Conservation (phyloP, 495 filamentous ascomycete genomes). For the Tirmania nivea region DNA sequence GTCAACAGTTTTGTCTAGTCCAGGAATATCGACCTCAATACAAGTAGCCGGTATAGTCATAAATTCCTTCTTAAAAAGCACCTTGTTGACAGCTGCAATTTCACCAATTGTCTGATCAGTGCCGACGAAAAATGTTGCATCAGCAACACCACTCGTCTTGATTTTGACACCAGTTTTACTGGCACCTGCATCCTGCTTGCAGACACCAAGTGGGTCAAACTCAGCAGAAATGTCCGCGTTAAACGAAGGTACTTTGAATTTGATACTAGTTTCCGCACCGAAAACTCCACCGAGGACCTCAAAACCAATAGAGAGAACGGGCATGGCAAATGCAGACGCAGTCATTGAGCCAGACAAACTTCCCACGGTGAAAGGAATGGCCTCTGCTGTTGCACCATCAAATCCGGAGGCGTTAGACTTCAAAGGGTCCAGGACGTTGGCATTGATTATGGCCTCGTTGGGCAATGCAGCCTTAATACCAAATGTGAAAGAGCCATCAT, state of each 20-base stretch:
- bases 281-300: constrained; percentile 9
- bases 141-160: not conserved
- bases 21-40: not conserved
- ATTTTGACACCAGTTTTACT: not conserved
- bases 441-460: constrained; percentile 11
- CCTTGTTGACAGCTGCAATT: not conserved
- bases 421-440: constrained; percentile 7
- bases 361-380: constrained; percentile 14
- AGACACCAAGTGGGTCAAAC: not conserved
- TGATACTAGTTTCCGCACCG: not conserved
- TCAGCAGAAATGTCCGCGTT: not conserved
- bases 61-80: not conserved
- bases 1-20: not conserved
- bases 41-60: not conserved
- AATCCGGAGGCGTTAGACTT: constrained; percentile 18
- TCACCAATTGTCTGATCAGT: not conserved
- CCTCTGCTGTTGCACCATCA: constrained; percentile 4
- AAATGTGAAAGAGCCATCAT: constrained; percentile 17
- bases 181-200: not conserved
- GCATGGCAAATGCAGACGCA: constrained; percentile 18
- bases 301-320: constrained; percentile 19
- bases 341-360: constrained; percentile 8
- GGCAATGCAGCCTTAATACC: constrained; percentile 18
- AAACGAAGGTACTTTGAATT: not conserved
- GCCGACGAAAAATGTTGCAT: not conserved